Evolutionary conservation across 2,329 filamentous ascomycete genomes (phyloP), one percentile per base, ranked within the genome.

Genomic region (Drechslerella stenobrocha): DNA sequence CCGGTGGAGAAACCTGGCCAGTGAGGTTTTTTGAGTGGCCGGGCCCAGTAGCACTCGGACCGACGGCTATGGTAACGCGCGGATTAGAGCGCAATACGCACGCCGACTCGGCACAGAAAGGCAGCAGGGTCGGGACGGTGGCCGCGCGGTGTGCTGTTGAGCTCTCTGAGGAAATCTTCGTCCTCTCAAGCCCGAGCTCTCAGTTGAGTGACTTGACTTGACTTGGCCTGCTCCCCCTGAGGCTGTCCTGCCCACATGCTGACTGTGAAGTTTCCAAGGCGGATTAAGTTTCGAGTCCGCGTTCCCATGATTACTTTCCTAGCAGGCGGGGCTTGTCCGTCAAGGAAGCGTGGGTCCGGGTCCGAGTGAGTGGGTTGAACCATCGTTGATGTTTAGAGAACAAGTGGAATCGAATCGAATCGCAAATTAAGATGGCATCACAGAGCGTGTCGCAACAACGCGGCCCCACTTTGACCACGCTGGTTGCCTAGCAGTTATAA

Each of bases 1-100:
- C 53, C 22, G 22, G 9, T 42, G 11, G 28, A 58, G 52, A 66
- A 58, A 66, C 53, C 37, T 58, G 32, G 26, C 60, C 60, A 66
- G 47, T 58, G 48, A 44, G 32, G 58, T 58, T 15, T 40, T 23
- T 48, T 23, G n/a, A 52, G 45, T 42, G 58, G 57, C 60, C 40
- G 60, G 20, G 58, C 40, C 5, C 11, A 30, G n/a, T 11, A 30
- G 28, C 28, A 5, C 28, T 30, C 28, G 42, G 26, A 22, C 40
- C 45, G 40, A 28, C 32, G 15, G 20, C 42, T 2, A 9, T n/a
- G 47, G 47, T 47, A 51, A 52, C 60, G 60, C 60, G 60, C 48
- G 42, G 52, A 48, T 53, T 58, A 52, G 48, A 44, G 15, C 13
- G 53, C 40, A 35, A 64, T 30, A 18, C 22, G 28, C 23, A 24